Evolutionary conservation across 768 basidiomycete species (phyloP).

Genomic region (Auriscalpium microsporum): DNA sequence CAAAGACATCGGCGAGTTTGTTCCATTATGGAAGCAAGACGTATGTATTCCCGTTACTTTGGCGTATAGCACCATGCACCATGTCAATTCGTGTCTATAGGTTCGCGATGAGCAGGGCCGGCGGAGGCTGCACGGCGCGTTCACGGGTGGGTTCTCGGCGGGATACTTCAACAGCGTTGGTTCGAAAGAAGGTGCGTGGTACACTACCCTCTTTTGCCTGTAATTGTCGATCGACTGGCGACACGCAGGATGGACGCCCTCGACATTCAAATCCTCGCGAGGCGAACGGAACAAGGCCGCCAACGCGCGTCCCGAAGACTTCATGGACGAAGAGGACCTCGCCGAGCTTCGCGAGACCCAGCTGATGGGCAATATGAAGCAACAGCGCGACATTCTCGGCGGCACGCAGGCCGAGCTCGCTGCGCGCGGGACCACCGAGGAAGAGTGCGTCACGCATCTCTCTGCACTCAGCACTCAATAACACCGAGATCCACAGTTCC

Average conservation of each 20-base stretch:
- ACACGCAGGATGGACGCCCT: conserved; percentile 84
- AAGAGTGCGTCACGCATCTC: conserved; percentile 40
- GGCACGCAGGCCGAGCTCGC: conserved; percentile 42
- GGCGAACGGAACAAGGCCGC: conserved; percentile 60
- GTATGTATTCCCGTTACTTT: conserved; percentile 34
- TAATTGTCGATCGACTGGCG: neutral
- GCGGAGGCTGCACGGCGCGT: conserved; percentile 91
- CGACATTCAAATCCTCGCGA: conserved; percentile 88
- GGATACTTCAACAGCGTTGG: conserved; percentile 97
- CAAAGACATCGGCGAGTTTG: conserved; percentile 88
- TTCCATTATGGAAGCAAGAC: conserved; percentile 97
- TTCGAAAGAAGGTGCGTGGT: conserved; percentile 74
- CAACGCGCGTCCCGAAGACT: conserved; percentile 72
- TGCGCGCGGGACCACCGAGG: conserved; percentile 34
- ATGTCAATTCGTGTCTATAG: conserved; percentile 26
- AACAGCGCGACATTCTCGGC: conserved; percentile 68
- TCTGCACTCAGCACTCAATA: neutral
- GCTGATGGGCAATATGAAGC: conserved; percentile 53
- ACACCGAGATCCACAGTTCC: conserved; percentile 33
- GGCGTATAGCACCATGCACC: conserved; percentile 8
- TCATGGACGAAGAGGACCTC: conserved; percentile 98
- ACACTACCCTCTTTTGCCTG: neutral
- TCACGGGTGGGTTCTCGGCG: conserved; percentile 96
- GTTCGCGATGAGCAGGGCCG: conserved; percentile 92
- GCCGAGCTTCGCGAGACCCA: conserved; percentile 70